phyloP scores from a whole-genome alignment of 139 green algal species.

The Tetraselmis striata region DNA sequence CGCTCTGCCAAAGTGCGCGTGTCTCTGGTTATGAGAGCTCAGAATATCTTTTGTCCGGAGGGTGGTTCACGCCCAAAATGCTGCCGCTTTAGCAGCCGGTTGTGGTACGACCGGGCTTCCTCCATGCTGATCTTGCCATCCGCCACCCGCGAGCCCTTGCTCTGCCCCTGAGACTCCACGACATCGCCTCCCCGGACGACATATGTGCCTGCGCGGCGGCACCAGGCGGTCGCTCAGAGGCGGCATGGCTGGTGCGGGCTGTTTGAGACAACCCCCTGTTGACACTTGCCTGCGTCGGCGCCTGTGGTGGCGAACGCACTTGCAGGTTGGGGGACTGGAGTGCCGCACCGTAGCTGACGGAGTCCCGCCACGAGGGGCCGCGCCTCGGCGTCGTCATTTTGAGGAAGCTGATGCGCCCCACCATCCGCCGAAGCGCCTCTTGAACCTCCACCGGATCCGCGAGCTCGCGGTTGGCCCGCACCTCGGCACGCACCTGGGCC shows the following conservation, averaged over 20 bases:
- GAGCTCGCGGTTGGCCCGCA: constrained; percentile 17
- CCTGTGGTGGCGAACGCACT: background rate
- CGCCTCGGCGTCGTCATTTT: constrained; percentile 37
- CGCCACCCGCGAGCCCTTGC: constrained; percentile 31
- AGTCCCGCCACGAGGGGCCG: constrained; percentile 17
- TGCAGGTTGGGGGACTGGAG: background rate
- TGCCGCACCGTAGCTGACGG: constrained; percentile 9
- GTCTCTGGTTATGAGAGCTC: no score
- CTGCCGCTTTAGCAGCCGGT: constrained; percentile 52
- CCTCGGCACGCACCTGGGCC: constrained; percentile 17
- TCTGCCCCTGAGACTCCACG: background rate
- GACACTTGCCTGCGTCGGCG: background rate
- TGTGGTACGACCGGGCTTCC: constrained; percentile 44
- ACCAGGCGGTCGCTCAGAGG: background rate
- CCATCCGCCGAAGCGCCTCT: constrained; percentile 46
- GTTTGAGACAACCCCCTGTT: no score
- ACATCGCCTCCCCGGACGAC: background rate
- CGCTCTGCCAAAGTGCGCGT: no score
- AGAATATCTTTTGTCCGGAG: background rate
- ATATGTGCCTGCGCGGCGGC: constrained; percentile 19
- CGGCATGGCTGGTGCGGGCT: constrained; percentile 6
- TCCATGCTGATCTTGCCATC: constrained; percentile 54
- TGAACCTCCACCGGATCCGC: constrained; percentile 5
- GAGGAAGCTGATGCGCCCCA: constrained; percentile 48
- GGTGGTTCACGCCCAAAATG: constrained; percentile 47